phyloP scores from a whole-genome alignment of 805 yeast genomes.

The Nakazawaea peltata region DNA sequence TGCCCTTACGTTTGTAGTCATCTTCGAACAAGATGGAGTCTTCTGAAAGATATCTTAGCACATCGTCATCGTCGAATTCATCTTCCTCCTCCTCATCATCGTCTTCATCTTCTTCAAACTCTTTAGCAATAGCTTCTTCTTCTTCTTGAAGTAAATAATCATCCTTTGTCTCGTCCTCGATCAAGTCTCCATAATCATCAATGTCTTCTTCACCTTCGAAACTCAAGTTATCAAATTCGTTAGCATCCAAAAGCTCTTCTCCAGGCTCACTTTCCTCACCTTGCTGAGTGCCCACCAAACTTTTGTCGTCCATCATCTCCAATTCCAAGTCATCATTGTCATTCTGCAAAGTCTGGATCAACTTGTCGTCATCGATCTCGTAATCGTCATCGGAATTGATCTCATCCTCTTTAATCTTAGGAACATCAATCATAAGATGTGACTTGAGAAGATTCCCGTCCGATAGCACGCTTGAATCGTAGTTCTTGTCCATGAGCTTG shows the following conservation, averaged over 20 bases:
- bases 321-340: slow-evolving; percentile 30
- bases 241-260: slow-evolving; percentile 9
- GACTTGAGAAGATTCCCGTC: slow-evolving; percentile 14
- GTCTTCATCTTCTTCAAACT: slow-evolving; percentile 26
- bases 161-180: slow-evolving; percentile 41
- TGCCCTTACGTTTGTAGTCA: slow-evolving; percentile 3
- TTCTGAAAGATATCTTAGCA: slow-evolving; percentile 7
- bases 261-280: slow-evolving; percentile 10
- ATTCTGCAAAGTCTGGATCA: slow-evolving; percentile 28
- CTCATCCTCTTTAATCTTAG: slow-evolving; percentile 38
- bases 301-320: slow-evolving; percentile 25
- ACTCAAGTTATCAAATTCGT: slow-evolving; percentile 20
- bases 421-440: slow-evolving; percentile 34
- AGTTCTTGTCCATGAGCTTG: slow-evolving; percentile 34
- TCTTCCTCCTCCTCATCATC: slow-evolving; percentile 19
- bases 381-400: slow-evolving; percentile 56
- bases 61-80: too few species aligned
- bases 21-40: slow-evolving; percentile 8
- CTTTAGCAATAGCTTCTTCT: slow-evolving; percentile 34
- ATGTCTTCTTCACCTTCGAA: slow-evolving; percentile 37
- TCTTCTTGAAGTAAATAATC: slow-evolving; percentile 30
- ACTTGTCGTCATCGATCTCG: slow-evolving; percentile 43
- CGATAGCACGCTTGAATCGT: slow-evolving; percentile 32
- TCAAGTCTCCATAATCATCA: slow-evolving; percentile 26
- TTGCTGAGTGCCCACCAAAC: slow-evolving; percentile 16